These are phyloP conservation scores for Geotrichum carabidarum DNA, from an alignment of 1,139 yeast species.

Conservation along the genomic window DNA sequence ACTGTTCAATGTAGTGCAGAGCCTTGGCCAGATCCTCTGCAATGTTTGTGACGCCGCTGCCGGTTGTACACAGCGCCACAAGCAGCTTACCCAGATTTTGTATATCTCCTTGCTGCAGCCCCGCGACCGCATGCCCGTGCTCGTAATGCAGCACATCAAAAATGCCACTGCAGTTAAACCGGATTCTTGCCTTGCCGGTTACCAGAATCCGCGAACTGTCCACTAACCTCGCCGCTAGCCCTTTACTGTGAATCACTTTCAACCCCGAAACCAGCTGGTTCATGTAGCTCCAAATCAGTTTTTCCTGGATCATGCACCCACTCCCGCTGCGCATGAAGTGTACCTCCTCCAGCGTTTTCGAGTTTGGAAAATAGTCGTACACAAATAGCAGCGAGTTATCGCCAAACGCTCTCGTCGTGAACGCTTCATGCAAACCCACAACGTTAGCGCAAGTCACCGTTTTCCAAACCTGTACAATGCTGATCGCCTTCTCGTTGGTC, in stretches of 20 bases:
- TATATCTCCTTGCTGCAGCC: slow-evolving; percentile 52
- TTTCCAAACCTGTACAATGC: slow-evolving; percentile 51
- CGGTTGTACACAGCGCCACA: slow-evolving; percentile 47
- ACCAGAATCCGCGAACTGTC: slow-evolving; percentile 67
- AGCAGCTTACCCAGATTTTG: slow-evolving; percentile 53
- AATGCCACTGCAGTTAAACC: slow-evolving; percentile 70
- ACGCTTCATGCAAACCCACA: slow-evolving; percentile 70
- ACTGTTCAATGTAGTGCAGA: slow-evolving; percentile 24
- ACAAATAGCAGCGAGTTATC: slow-evolving; percentile 56
- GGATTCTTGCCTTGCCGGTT: slow-evolving; percentile 61
- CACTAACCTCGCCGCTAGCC: slow-evolving; percentile 58
- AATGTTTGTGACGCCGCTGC: slow-evolving; percentile 25
- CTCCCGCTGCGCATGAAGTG: slow-evolving; percentile 43
- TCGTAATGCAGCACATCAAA: slow-evolving; percentile 57
- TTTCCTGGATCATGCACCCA: slow-evolving; percentile 47
- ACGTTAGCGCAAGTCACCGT: slow-evolving; percentile 45
- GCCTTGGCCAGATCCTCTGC: slow-evolving; percentile 22
- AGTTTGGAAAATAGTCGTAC: slow-evolving; percentile 64
- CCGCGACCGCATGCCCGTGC: slow-evolving; percentile 32
- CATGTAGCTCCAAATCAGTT: slow-evolving; percentile 67
- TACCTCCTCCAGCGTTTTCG: slow-evolving; percentile 53
- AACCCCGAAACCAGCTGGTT: slow-evolving; percentile 70
- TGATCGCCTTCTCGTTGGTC: slow-evolving; percentile 53
- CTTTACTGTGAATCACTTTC: slow-evolving; percentile 54
- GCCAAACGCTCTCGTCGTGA: slow-evolving; percentile 82